Percentiles rank a stretch among this genome's conserved stretches.
These are phyloP conservation scores for Closterium sp. DNA, from an alignment of 139 green algal genomes.

Conservation along the genomic window DNA sequence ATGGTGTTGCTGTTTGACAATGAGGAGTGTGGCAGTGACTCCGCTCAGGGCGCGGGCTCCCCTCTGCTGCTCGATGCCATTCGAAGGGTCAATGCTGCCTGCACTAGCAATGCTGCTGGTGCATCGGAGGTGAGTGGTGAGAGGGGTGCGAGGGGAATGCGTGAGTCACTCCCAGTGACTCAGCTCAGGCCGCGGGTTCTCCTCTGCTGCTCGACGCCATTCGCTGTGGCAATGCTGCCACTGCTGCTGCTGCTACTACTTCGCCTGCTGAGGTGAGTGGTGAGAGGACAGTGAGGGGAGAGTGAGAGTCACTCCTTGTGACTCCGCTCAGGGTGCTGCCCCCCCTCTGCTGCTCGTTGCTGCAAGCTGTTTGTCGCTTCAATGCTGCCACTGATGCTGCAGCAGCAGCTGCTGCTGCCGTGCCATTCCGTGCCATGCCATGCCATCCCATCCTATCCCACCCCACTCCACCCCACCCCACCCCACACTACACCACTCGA, in stretches of 20 bases:
- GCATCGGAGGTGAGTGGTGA: background rate
- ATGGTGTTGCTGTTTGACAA: slow-evolving; percentile 92
- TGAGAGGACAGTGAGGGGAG: background rate
- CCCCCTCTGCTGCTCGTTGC: background rate
- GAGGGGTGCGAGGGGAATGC: too few species aligned
- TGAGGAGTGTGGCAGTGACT: slow-evolving; percentile 86
- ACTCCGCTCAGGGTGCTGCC: background rate
- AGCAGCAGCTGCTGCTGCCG: background rate
- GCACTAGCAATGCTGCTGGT: background rate
- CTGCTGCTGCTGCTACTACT: background rate
- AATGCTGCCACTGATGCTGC: background rate
- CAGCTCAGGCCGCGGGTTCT: slow-evolving; percentile 76
- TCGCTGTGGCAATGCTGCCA: background rate
- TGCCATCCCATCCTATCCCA: background rate
- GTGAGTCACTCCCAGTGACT: too few species aligned
- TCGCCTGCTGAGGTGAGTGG: background rate
- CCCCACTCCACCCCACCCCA: background rate
- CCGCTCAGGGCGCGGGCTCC: slow-evolving; percentile 76
- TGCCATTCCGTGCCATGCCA: background rate
- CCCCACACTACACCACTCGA: background rate
- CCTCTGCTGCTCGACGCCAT: slow-evolving; percentile 40
- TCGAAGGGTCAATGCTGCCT: slow-evolving; percentile 28
- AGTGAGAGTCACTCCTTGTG: background rate
- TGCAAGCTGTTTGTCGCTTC: background rate
- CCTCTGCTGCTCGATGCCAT: slow-evolving; percentile 90